Evolutionary conservation across 169 alveolate genomes (phyloP).

Genomic region (Plasmodium relictum): DNA sequence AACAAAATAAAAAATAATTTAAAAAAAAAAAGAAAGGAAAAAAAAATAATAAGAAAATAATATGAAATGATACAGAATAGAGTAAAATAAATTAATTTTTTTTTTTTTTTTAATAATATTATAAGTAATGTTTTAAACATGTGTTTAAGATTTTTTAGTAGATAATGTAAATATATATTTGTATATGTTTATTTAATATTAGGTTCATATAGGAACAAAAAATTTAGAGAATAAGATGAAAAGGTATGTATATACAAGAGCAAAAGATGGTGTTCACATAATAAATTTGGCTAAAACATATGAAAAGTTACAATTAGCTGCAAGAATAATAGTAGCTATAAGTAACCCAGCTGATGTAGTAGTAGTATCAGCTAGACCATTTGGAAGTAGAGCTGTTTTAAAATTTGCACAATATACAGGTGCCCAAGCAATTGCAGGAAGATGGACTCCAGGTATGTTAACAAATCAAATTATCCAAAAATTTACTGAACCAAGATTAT

Average conservation of each 20-base stretch:
- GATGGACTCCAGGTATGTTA: conserved; percentile 99
- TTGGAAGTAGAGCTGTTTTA: conserved; percentile 98
- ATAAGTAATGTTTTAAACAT: too few relatives aligned
- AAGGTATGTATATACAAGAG: conserved; percentile 96
- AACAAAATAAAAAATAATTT: too few relatives aligned
- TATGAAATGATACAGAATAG: too few relatives aligned
- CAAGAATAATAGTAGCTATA: conserved; percentile 98
- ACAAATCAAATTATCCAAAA: conserved; percentile 98
- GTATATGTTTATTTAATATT: neutral
- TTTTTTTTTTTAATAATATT: too few relatives aligned
- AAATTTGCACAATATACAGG: conserved; percentile 98
- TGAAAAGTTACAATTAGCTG: conserved; percentile 99
- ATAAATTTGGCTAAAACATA: conserved; percentile 98
- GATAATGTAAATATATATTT: neutral
- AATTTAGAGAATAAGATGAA: conserved; percentile 97
- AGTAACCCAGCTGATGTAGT: conserved; percentile 98
- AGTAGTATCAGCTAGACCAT: conserved; percentile 97
- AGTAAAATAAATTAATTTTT: too few relatives aligned
- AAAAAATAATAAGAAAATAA: too few relatives aligned
- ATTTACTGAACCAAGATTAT: conserved; percentile 98
- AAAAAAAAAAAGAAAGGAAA: too few relatives aligned
- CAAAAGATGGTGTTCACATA: conserved; percentile 97
- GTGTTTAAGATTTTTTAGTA: too few relatives aligned
- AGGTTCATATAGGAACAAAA: conserved; percentile 98
- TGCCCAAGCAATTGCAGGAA: conserved; percentile 97